Evolutionary conservation across 1,139 yeast species (phyloP).

Genomic region (Candida pseudoviswanathii): DNA sequence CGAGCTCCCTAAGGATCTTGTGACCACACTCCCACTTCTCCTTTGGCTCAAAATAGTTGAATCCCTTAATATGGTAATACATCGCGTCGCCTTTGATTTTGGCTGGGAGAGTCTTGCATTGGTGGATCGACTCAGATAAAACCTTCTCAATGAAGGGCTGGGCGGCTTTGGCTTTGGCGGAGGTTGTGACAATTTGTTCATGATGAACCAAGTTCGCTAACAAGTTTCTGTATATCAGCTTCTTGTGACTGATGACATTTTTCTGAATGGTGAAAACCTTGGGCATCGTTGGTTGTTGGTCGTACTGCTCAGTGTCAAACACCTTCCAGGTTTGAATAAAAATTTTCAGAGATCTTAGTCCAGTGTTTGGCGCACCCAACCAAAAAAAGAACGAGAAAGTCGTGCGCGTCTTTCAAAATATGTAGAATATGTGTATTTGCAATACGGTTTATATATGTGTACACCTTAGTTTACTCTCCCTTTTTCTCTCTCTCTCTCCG

Average conservation of each 20-base stretch:
- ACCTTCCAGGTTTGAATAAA: neutral
- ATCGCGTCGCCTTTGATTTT: conserved; percentile 22
- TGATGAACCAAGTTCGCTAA: conserved; percentile 50
- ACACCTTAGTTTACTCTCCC: neutral
- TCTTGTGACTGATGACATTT: conserved; percentile 47
- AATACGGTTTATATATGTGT: conserved; percentile 2
- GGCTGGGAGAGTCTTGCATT: conserved; percentile 17
- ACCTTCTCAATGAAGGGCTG: conserved; percentile 47
- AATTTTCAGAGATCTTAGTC: neutral
- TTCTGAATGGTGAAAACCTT: conserved; percentile 46
- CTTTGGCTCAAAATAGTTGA: conserved; percentile 43
- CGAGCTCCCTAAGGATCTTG: conserved; percentile 66
- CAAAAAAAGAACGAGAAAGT: neutral
- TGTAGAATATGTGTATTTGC: neutral
- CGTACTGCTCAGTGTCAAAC: neutral
- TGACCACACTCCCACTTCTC: conserved; percentile 45
- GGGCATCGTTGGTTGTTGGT: conserved; percentile 30
- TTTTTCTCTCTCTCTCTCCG: neutral
- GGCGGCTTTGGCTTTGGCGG: conserved; percentile 50
- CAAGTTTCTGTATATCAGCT: conserved; percentile 50
- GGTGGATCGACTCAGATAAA: conserved; percentile 32
- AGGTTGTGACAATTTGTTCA: conserved; percentile 47
- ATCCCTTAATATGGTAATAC: conserved; percentile 24
- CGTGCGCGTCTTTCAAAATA: neutral
- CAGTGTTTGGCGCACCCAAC: neutral